Base-by-base conservation (phyloP, 2,329 filamentous ascomycete species). In the Bipolaris sorokiniana region DNA sequence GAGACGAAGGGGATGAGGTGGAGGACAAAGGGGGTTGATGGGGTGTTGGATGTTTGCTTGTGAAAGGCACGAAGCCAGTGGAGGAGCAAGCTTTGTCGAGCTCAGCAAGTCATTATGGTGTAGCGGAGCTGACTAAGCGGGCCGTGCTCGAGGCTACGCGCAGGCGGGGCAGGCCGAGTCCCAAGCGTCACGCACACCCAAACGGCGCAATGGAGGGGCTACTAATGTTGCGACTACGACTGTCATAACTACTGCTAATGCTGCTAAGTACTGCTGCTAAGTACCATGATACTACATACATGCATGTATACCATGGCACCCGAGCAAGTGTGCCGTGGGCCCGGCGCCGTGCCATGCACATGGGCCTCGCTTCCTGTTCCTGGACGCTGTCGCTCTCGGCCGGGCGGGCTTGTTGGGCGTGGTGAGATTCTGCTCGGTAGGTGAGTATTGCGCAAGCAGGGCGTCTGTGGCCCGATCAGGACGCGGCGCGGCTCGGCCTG, bases 281-380 rank as follows among this genome's bases (percentile, higher is more conserved):
- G 13, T 36, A 6, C 15, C 11, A 37, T 16, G 34, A 36, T 36
- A 7, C 34, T 36, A 6, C 6, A 5, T 5, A n/a, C n/a, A 36
- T 36, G 34, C 13, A 41, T 13, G 18, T 40, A 28, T 28, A 9
- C 9, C 9, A 28, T 28, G 26, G 26, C 26, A 9, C 7, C 26
- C 26, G 9, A 10, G 26, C 6, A 23, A 28, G 26, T 10, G 10
- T 28, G 26, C 26, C 26, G 26, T 28, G 26, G 26, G 26, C 26
- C 26, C 26, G 26, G 26, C 26, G 26, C 26, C 5, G 26, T 10
- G 26, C 7, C 26, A 28, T 28, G 26, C 5, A 28, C 26, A 28
- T 28, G 26, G 61, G 61, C 31, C 41, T 38, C 48, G 52, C 61
- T 67, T 58, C 61, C 64, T 69, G 65, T 69, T 66, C 62, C 65